Evolutionary conservation across 306 rosid genomes (phyloP), one percentile per base, ranked within the genome.

Genomic region (Notholithocarpus densiflorus): DNA sequence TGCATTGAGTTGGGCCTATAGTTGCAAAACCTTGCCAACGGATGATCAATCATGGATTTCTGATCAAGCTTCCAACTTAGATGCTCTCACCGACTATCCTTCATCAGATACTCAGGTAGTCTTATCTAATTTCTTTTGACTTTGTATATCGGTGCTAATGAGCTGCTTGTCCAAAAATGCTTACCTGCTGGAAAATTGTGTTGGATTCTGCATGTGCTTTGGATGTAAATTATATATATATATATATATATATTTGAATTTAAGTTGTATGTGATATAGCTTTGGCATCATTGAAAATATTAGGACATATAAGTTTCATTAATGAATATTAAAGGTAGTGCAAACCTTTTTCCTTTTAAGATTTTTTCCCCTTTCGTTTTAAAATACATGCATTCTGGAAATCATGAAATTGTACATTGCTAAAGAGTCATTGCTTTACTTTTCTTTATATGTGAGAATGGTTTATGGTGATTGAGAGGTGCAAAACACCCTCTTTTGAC

Each of bases 21-120:
- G 94, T 77, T 83, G 75, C 75, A 70, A 69, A 86, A 89, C 90
- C 87, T 54, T 77, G 86, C 52, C 69, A 32, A 79, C 75, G 7
- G 97, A 92, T 66, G 21, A 75, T 62, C 91, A 70, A 74, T 85
- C 88, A 37, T 87, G 86, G 89, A 32, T 52, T 64, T 73, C 79
- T 79, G 90, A 87, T 84, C 91, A 82, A 83, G 83, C 43, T 66
- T 79, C 89, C 71, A 51, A 79, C 57, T 82, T 85, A 72, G 92
- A 85, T 7, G 29, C 34, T 4, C 68, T 71, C 57, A 71, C 84
- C 75, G 80, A 87, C 56, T 79, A 18, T 74, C 29, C 79, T 2
- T 84, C 93, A 56, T 82, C 88, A 40, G 88, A 81, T 80, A 89
- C 86, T 72, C 93, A 90, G 97, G 99, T 93, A 84, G 71, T 61